phyloP scores from a whole-genome alignment of 2,329 filamentous ascomycete species.

The Ophiosphaerella narmari region DNA sequence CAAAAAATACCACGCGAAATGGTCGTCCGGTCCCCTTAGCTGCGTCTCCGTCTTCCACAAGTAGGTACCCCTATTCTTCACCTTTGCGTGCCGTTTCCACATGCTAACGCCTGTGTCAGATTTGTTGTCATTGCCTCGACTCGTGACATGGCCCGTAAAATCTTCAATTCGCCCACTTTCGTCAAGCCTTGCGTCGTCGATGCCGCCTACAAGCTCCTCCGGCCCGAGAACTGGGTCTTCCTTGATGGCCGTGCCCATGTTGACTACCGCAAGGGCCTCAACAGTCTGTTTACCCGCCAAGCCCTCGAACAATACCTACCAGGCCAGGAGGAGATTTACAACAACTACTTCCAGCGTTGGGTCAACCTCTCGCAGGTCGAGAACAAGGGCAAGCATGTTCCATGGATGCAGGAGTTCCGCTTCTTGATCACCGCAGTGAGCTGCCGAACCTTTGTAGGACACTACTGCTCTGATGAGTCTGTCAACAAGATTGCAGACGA shows the following conservation, averaged over 20 bases:
- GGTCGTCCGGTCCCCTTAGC: slow-evolving; percentile 87
- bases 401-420: slow-evolving; percentile 91
- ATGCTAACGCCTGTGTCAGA: slow-evolving; percentile 53
- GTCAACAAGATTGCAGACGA: slow-evolving; percentile 95
- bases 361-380: slow-evolving; percentile 71
- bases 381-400: slow-evolving; percentile 72
- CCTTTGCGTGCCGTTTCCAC: neutral
- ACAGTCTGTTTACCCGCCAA: slow-evolving; percentile 89
- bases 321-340: slow-evolving; percentile 89
- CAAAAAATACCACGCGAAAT: slow-evolving; percentile 88
- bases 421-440: slow-evolving; percentile 94
- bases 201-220: slow-evolving; percentile 88
- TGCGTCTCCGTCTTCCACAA: slow-evolving; percentile 99
- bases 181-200: slow-evolving; percentile 98
- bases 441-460: slow-evolving; percentile 93
- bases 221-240: slow-evolving; percentile 94
- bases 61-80: slow-evolving; percentile 53
- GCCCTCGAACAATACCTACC: slow-evolving; percentile 88
- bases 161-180: slow-evolving; percentile 90
- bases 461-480: slow-evolving; percentile 89
- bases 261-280: slow-evolving; percentile 96
- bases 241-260: slow-evolving; percentile 93
- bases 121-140: slow-evolving; percentile 97
- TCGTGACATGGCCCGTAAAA: slow-evolving; percentile 92
- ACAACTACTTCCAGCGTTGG: slow-evolving; percentile 81